Evolutionary conservation across 1,284 basidiomycete genomes (phyloP).

Genomic region (Ustilago lituana): DNA sequence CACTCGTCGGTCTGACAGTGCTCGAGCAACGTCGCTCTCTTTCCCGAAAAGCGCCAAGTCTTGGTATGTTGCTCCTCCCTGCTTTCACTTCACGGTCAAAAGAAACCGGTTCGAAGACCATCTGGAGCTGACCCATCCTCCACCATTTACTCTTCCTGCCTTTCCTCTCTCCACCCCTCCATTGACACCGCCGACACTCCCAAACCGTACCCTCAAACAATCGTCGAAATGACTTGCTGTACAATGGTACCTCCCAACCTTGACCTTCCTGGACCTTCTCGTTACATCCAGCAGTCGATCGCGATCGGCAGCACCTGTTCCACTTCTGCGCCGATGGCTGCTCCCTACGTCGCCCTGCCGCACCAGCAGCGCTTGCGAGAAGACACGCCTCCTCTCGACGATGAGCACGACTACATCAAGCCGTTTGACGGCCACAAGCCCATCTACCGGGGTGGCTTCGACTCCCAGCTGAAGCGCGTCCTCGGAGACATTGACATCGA

Average conservation of each 20-base stretch:
- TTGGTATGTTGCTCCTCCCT: conserved; percentile 10
- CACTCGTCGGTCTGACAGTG: background rate
- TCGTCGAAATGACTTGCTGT: conserved; percentile 28
- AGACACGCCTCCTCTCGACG: conserved; percentile 47
- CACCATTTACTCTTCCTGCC: background rate
- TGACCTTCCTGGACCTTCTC: conserved; percentile 28
- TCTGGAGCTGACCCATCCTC: conserved; percentile 7
- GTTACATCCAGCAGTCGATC: conserved; percentile 30
- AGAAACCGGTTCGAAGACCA: background rate
- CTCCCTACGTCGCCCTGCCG: conserved; percentile 36
- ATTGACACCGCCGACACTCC: background rate
- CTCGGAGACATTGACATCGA: conserved; percentile 67
- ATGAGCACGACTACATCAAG: conserved; percentile 46
- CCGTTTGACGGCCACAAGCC: conserved; percentile 46
- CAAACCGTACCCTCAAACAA: background rate
- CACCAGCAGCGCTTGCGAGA: conserved; percentile 47
- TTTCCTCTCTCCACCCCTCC: background rate
- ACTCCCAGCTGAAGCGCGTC: conserved; percentile 52
- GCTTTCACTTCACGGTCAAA: conserved; percentile 14
- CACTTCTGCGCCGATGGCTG: conserved; percentile 36
- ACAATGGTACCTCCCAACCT: conserved; percentile 14
- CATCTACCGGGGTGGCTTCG: conserved; percentile 57
- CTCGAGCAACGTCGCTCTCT: conserved; percentile 9
- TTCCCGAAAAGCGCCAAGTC: conserved; percentile 21
- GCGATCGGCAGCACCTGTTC: conserved; percentile 20